Conservation (phyloP, 2,329 filamentous ascomycete genomes). For the Dryadomyces sulphureus region DNA sequence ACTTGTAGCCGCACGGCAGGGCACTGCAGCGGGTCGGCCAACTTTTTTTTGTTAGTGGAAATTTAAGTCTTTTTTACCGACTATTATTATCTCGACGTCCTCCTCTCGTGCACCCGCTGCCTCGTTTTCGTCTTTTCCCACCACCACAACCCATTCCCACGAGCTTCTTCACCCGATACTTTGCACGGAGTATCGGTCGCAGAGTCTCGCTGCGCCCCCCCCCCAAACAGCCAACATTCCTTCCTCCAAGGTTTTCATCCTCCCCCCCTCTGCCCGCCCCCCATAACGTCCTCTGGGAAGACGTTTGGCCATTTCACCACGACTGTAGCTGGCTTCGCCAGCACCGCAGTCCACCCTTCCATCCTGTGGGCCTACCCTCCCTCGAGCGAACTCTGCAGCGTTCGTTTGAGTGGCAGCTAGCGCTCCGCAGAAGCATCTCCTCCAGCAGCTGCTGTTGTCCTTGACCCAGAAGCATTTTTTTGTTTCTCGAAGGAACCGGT, state of each 20-base stretch:
- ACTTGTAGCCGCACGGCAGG: background rate
- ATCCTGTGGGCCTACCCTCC: slow-evolving; percentile 89
- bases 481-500: background rate
- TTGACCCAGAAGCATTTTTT: background rate
- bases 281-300: slow-evolving; percentile 72
- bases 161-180: slow-evolving; percentile 48
- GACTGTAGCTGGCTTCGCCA: slow-evolving; percentile 81
- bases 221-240: slow-evolving; percentile 65
- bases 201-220: slow-evolving; percentile 1
- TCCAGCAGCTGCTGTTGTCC: background rate
- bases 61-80: background rate
- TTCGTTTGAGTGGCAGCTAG: slow-evolving; percentile 97
- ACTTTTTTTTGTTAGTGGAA: background rate
- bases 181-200: slow-evolving; percentile 64
- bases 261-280: slow-evolving; percentile 71
- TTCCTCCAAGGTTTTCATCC: slow-evolving; percentile 66
- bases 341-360: slow-evolving; percentile 46
- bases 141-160: background rate
- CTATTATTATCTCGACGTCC: too few relatives aligned
- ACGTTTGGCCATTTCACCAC: slow-evolving; percentile 33
- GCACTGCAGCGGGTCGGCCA: background rate
- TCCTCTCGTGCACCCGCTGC: too few relatives aligned
- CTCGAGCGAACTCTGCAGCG: slow-evolving; percentile 85
- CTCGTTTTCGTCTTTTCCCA: too few relatives aligned
- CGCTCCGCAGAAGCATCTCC: slow-evolving; percentile 58